phyloP scores from a whole-genome alignment of 352 stramenopile species.

The Globisporangium rhizosaccharum region DNA sequence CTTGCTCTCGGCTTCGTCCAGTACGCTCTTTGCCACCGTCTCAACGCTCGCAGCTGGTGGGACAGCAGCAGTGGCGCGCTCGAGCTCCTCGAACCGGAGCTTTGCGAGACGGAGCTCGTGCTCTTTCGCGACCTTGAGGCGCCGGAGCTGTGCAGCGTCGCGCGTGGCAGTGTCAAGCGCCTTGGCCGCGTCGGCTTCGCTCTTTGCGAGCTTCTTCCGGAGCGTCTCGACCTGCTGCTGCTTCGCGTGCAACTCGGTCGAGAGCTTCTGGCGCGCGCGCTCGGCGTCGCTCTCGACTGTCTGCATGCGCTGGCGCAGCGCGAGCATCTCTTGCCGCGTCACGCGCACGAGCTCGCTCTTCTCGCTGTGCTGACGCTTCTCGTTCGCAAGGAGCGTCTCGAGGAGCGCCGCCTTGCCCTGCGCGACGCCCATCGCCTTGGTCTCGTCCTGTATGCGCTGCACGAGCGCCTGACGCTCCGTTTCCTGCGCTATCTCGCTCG shows the following conservation, averaged over 20 bases:
- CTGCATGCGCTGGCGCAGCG: slow-evolving; percentile 50
- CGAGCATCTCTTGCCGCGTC: slow-evolving; percentile 50
- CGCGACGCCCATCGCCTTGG: slow-evolving; percentile 54
- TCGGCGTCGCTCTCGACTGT: slow-evolving; percentile 53
- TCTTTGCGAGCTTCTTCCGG: slow-evolving; percentile 48
- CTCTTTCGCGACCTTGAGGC: slow-evolving; percentile 55
- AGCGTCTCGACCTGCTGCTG: slow-evolving; percentile 48
- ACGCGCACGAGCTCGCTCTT: slow-evolving; percentile 48
- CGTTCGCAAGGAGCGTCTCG: slow-evolving; percentile 50
- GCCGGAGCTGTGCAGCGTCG: slow-evolving; percentile 41
- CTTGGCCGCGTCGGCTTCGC: slow-evolving; percentile 42
- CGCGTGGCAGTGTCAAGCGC: slow-evolving; percentile 41
- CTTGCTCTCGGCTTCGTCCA: slow-evolving; percentile 19
- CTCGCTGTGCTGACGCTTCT: slow-evolving; percentile 53
- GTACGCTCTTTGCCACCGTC: slow-evolving; percentile 7
- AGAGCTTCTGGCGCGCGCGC: slow-evolving; percentile 49
- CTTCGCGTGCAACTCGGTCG: slow-evolving; percentile 50
- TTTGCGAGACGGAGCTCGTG: slow-evolving; percentile 56
- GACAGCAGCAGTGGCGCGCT: slow-evolving; percentile 26
- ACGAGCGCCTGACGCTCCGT: slow-evolving; percentile 44
- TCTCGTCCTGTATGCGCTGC: slow-evolving; percentile 50
- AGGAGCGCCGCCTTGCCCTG: slow-evolving; percentile 57
- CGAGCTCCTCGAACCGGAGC: slow-evolving; percentile 57
- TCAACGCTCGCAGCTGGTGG: not conserved
- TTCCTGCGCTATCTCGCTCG: slow-evolving; percentile 48